phyloP scores from a whole-genome alignment of 768 basidiomycete genomes.

The Lentinula aciculospora region DNA sequence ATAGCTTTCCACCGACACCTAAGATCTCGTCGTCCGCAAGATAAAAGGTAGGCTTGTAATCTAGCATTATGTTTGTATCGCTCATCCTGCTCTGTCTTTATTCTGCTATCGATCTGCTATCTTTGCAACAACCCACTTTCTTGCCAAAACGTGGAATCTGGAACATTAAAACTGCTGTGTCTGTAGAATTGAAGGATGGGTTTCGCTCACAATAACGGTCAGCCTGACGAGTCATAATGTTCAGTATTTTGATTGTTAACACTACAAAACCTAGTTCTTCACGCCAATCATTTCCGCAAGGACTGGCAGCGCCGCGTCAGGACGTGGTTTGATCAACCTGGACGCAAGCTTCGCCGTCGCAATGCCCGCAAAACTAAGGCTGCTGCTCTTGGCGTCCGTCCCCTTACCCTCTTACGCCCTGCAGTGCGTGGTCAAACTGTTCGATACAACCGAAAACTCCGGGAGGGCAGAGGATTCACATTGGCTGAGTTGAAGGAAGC shows the following conservation, averaged over 20 bases:
- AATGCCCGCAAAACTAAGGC: conserved; percentile 90
- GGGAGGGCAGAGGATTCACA: conserved; percentile 96
- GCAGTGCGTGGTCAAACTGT: conserved; percentile 95
- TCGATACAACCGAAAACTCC: conserved; percentile 97
- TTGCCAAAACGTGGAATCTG: background rate
- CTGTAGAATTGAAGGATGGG: conserved; percentile 57
- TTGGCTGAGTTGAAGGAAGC: conserved; percentile 93
- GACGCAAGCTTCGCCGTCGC: conserved; percentile 93
- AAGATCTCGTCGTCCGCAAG: background rate
- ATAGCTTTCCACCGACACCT: background rate
- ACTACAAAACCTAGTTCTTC: conserved; percentile 56
- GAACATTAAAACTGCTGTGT: background rate
- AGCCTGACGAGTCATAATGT: conserved; percentile 17
- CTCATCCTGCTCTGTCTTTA: background rate
- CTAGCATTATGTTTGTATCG: background rate
- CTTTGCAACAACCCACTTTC: background rate
- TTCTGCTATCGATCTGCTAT: background rate
- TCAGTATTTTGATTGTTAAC: background rate
- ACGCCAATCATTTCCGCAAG: conserved; percentile 94
- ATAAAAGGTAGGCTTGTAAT: background rate
- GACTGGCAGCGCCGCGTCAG: conserved; percentile 97
- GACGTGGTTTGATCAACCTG: conserved; percentile 99
- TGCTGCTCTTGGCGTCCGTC: conserved; percentile 86
- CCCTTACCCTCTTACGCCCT: conserved; percentile 86
- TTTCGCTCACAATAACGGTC: conserved; percentile 78